A percentile compares a stretch with the other conserved stretches of the same genome.
These are phyloP conservation scores for Fomitiporia mediterranea DNA, from an alignment of 1,284 basidiomycete genomes.

Conservation along the genomic window DNA sequence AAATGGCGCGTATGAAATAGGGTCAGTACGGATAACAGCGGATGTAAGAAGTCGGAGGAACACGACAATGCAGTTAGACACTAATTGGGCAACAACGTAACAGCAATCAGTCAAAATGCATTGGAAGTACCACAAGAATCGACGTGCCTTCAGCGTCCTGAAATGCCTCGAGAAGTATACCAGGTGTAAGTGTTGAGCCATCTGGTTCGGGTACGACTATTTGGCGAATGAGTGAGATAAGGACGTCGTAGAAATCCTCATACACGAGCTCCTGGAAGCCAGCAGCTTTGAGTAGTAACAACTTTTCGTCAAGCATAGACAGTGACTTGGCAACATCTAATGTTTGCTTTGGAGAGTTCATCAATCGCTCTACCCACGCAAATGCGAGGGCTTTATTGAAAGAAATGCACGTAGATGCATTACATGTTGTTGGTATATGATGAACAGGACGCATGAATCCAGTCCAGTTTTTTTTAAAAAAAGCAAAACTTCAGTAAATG, in stretches of 20 bases:
- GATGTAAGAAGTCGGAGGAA: conserved; percentile 79
- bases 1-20: conserved; percentile 65
- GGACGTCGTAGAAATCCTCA: conserved; percentile 52
- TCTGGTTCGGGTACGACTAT: conserved; percentile 38
- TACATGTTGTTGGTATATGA: too few species aligned
- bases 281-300: conserved; percentile 49
- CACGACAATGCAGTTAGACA: conserved; percentile 66
- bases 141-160: conserved; percentile 48
- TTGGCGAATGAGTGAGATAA: conserved; percentile 39
- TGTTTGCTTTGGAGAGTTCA: conserved; percentile 39
- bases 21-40: conserved; percentile 69
- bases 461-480: too few species aligned
- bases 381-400: conserved; percentile 51
- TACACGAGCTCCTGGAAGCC: conserved; percentile 66
- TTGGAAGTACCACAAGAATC: background rate
- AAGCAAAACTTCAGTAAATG: too few species aligned
- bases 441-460: too few species aligned
- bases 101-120: conserved; percentile 5
- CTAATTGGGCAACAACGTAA: conserved; percentile 34
- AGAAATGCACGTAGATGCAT: background rate
- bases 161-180: conserved; percentile 48
- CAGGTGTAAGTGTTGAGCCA: conserved; percentile 35
- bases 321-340: conserved; percentile 49
- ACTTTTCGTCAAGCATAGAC: conserved; percentile 48
- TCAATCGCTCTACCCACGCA: conserved; percentile 48